These are phyloP conservation scores for Fusarium solani-melongenae DNA, from an alignment of 2,329 filamentous ascomycete species.

Conservation along the genomic window DNA sequence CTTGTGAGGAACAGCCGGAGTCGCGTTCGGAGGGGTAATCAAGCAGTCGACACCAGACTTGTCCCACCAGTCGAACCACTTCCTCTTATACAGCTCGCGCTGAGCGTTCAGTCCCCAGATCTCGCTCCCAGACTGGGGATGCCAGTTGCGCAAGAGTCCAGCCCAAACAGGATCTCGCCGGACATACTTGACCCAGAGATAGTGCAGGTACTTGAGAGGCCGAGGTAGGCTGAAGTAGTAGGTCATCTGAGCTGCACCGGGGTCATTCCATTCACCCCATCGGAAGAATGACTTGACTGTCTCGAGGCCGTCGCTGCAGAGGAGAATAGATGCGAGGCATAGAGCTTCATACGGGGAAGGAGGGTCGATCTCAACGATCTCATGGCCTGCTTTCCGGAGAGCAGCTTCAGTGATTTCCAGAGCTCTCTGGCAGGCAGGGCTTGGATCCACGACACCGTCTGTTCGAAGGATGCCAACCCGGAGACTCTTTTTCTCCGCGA, in stretches of 20 bases:
- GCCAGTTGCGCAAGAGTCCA: slow-evolving; percentile 77
- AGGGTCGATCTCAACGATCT: slow-evolving; percentile 71
- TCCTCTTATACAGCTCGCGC: slow-evolving; percentile 80
- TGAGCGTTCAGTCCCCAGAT: slow-evolving; percentile 84
- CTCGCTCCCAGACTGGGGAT: slow-evolving; percentile 78
- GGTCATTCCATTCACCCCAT: slow-evolving; percentile 81
- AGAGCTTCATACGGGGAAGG: slow-evolving; percentile 82
- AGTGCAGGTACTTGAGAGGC: slow-evolving; percentile 85
- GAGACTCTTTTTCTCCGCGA: slow-evolving; percentile 69
- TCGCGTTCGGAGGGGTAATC: slow-evolving; percentile 87
- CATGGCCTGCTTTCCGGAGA: slow-evolving; percentile 78
- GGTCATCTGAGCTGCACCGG: slow-evolving; percentile 79
- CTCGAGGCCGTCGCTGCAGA: slow-evolving; percentile 85
- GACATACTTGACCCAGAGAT: slow-evolving; percentile 89
- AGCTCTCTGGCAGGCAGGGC: slow-evolving; percentile 84
- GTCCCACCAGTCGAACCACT: slow-evolving; percentile 90
- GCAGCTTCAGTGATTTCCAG: slow-evolving; percentile 77
- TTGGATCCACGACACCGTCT: slow-evolving; percentile 86
- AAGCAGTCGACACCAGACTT: slow-evolving; percentile 79
- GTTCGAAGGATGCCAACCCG: slow-evolving; percentile 81
- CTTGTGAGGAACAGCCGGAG: slow-evolving; percentile 86
- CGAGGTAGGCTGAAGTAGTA: slow-evolving; percentile 79
- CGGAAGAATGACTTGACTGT: slow-evolving; percentile 84
- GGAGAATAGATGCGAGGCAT: slow-evolving; percentile 79
- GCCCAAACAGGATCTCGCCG: slow-evolving; percentile 82